Percentiles rank a stretch among this genome's conserved stretches.
These are phyloP conservation scores for Adansonia rubrostipa DNA, from an alignment of 441 rosid genomes.

Conservation along the genomic window DNA sequence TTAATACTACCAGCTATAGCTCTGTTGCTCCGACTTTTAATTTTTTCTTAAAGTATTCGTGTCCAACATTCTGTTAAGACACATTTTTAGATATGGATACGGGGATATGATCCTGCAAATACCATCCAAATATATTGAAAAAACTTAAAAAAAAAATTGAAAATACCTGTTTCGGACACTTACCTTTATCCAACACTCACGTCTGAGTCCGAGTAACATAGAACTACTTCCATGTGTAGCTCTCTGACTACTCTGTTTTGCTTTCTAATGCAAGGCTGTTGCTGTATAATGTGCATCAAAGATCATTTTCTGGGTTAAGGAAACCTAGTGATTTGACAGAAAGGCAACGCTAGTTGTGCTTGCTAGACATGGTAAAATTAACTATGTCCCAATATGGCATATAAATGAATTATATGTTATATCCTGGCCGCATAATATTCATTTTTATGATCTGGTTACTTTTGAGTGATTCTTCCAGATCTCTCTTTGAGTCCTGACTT, in stretches of 20 bases:
- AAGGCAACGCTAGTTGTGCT: not conserved
- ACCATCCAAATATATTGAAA: no score
- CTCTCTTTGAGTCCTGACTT: not conserved
- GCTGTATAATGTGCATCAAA: not conserved
- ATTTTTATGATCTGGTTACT: not conserved
- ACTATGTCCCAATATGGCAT: not conserved
- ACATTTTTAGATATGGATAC: no score
- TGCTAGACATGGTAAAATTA: not conserved
- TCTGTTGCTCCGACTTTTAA: no score
- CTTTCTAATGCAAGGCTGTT: not conserved
- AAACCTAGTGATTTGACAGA: not conserved
- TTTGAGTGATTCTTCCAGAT: not conserved
- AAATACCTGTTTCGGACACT: no score
- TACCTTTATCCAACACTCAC: no score
- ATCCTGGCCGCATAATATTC: not conserved
- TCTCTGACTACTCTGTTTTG: not conserved
- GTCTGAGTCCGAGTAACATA: no score
- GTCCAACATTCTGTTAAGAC: no score
- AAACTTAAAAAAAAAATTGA: no score
- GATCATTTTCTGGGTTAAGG: not conserved
- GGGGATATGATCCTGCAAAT: no score
- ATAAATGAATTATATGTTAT: not conserved
- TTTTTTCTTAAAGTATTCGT: no score
- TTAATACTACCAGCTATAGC: not conserved
- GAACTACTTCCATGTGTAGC: not conserved